A percentile compares a stretch with the other conserved stretches of the same genome.
Evolutionary conservation across 768 basidiomycete genomes (phyloP).

Genomic region (Tylopilus cervinicoccineus): DNA sequence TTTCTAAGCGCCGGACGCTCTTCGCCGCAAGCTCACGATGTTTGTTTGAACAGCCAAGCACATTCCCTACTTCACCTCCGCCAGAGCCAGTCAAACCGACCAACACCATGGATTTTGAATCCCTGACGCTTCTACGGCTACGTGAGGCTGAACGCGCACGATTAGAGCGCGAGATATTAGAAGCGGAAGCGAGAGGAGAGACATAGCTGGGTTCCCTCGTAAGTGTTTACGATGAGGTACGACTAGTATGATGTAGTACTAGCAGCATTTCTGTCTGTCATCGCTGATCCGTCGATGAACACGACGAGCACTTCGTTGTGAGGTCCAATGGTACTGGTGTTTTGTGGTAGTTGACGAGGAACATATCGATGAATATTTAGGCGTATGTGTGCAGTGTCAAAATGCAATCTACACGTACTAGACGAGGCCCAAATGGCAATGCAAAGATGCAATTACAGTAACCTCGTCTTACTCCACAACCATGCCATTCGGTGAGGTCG

Average conservation of each 20-base stretch:
- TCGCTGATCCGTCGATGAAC: too few species aligned
- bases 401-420: too few species aligned
- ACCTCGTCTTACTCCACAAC: constrained; percentile 15
- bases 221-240: too few species aligned
- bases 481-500: constrained; percentile 88
- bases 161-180: constrained; percentile 72
- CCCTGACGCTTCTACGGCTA: constrained; percentile 73
- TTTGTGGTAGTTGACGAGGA: too few species aligned
- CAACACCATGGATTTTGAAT: constrained; percentile 68
- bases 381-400: too few species aligned
- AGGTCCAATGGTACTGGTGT: too few species aligned
- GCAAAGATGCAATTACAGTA: neutral
- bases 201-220: constrained; percentile 3
- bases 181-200: constrained; percentile 50
- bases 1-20: neutral
- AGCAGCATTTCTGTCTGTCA: too few species aligned
- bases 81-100: constrained; percentile 23
- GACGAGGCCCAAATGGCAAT: too few species aligned
- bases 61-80: constrained; percentile 12
- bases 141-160: constrained; percentile 77
- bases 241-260: too few species aligned
- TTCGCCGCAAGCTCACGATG: constrained; percentile 4
- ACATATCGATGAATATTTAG: too few species aligned
- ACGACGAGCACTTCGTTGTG: too few species aligned
- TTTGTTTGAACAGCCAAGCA: constrained; percentile 17